Evolutionary conservation across 164 flowering plant genomes (phyloP).

Genomic region (Protea cynaroides): DNA sequence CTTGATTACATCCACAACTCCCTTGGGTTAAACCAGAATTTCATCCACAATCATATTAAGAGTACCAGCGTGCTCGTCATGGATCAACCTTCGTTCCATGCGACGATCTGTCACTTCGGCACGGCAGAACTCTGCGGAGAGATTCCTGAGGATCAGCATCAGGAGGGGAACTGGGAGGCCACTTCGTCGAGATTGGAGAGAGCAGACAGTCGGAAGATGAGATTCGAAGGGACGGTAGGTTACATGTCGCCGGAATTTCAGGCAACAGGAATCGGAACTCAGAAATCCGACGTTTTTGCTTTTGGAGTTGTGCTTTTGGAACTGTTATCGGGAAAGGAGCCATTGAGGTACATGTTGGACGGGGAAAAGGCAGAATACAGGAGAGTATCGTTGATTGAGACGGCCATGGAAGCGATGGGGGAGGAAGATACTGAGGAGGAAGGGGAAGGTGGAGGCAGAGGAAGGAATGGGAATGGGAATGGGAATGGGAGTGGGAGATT

Average conservation of each 20-base stretch:
- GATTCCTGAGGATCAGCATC: slow-evolving; percentile 3
- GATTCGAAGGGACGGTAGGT: slow-evolving; percentile 53
- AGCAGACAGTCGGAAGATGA: slow-evolving; percentile 12
- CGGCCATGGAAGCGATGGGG: slow-evolving; percentile 38
- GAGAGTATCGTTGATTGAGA: slow-evolving; percentile 42
- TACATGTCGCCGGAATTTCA: slow-evolving; percentile 83
- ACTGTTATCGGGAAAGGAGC: slow-evolving; percentile 65
- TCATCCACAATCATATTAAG: slow-evolving; percentile 70
- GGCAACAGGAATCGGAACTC: slow-evolving; percentile 41
- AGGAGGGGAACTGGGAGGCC: slow-evolving; percentile 6
- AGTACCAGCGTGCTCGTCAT: slow-evolving; percentile 53
- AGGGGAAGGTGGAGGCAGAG: slow-evolving; percentile 18
- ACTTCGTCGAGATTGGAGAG: slow-evolving; percentile 4
- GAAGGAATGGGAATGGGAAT: slow-evolving; percentile 14
- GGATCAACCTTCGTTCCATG: slow-evolving; percentile 44
- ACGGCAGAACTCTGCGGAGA: slow-evolving; percentile 75
- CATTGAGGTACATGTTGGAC: slow-evolving; percentile 44
- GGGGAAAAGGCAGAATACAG: slow-evolving; percentile 24
- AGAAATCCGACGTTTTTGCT: slow-evolving; percentile 71
- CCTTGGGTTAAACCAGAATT: slow-evolving; percentile 28
- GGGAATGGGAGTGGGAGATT: slow-evolving; percentile 29
- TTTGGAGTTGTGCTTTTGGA: slow-evolving; percentile 74
- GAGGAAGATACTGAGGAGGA: slow-evolving; percentile 9
- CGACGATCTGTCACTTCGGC: slow-evolving; percentile 80
- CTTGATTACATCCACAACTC: slow-evolving; percentile 78